Evolutionary conservation across 2,329 filamentous ascomycete genomes (phyloP), one percentile per base, ranked within the genome.

Genomic region (Dendrostoma leiphaemia): DNA sequence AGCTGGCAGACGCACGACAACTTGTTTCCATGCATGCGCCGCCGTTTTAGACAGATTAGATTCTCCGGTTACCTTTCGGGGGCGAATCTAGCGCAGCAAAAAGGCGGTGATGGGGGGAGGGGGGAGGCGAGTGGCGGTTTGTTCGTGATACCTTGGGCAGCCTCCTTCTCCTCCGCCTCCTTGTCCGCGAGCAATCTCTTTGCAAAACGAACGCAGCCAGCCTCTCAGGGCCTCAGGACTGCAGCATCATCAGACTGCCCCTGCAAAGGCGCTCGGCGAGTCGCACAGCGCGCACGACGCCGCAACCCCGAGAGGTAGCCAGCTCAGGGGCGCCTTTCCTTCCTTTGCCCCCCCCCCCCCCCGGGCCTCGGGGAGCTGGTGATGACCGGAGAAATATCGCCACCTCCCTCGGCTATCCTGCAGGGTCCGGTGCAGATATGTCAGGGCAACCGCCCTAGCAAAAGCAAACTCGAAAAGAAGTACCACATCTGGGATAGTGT

Each of bases 381-480:
- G 31, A 32, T 32, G 31, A 12, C 6, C 28, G 31, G 31, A 32
- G 12, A 15, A 32, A 12, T 4, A 15, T 32, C 31, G 31, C 31
- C 31, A 32, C 31, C 31, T 32, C 31, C 15, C n/a, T n/a, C n/a
- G n/a, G n/a, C n/a, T 32, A 4, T 7, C 10, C 31, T 32, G 31
- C 31, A 4, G n/a, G 28, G 7, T 32, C 31, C 31, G 31, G 12
- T 12, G 9, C 31, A 15, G 28, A 32, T 4, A 32, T n/a, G n/a
- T 32, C 31, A 32, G 9, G 10, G 31, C 31, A 15, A n/a, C n/a
- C n/a, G n/a, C n/a, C n/a, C n/a, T n/a, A n/a, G n/a, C 34, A 37
- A 6, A 37, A 37, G n/a, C 63, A 61, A 62, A 71, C 67, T 50
- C 60, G 58, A 12, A 15, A 5, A 6, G 13, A 37, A 37, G 17